Percentiles rank a stretch among this genome's conserved stretches.
Evolutionary conservation across 1,139 yeast species (phyloP).

Genomic region (Meyerozyma guilliermondii): DNA sequence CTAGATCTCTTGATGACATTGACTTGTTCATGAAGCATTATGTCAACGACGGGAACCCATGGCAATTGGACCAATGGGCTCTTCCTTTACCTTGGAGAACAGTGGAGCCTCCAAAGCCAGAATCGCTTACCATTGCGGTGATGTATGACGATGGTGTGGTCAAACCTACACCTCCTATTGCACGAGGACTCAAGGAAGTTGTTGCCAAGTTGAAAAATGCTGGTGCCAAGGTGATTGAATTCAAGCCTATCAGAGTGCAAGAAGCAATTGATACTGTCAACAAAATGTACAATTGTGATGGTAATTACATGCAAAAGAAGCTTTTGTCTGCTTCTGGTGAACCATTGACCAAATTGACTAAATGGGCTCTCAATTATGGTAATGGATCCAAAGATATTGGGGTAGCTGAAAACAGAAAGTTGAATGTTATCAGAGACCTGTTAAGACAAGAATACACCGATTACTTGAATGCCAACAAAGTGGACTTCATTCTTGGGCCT

Average conservation of each 20-base stretch:
- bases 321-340: conserved; percentile 60
- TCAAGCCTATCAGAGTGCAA: conserved; percentile 48
- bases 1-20: conserved; percentile 59
- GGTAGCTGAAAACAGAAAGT: conserved; percentile 43
- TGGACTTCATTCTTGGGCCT: conserved; percentile 68
- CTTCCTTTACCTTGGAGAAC: conserved; percentile 59
- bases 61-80: conserved; percentile 55
- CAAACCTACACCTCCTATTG: conserved; percentile 52
- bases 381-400: conserved; percentile 44
- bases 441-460: conserved; percentile 52
- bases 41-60: conserved; percentile 61
- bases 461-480: conserved; percentile 46
- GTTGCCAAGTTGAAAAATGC: conserved; percentile 25
- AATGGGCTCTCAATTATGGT: conserved; percentile 56
- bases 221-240: conserved; percentile 28
- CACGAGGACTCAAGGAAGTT: conserved; percentile 25
- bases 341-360: conserved; percentile 55
- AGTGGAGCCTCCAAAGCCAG: conserved; percentile 32
- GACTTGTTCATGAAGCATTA: conserved; percentile 49
- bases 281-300: conserved; percentile 53
- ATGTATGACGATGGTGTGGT: conserved; percentile 37
- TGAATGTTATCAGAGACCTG: conserved; percentile 46
- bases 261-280: conserved; percentile 50
- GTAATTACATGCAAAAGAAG: conserved; percentile 49
- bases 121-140: conserved; percentile 30